A percentile compares a stretch with the other conserved stretches of the same genome.
phyloP scores from a whole-genome alignment of 345 rosid genomes.

The Ceriops tagal region DNA sequence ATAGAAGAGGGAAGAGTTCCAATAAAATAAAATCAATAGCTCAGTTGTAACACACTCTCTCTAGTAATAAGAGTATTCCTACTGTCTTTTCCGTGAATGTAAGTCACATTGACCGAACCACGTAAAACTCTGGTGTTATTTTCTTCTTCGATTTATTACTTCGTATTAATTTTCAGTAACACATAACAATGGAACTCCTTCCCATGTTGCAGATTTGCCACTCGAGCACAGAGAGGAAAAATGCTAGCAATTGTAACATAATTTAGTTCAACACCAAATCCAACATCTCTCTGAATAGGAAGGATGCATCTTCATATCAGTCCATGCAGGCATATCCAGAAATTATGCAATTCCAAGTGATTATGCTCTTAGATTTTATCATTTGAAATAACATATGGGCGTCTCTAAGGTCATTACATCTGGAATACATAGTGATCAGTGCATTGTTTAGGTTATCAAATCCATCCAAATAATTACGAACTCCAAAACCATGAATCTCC shows the following conservation, averaged over 20 bases:
- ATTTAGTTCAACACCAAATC: constrained; percentile 56
- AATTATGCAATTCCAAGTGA: constrained; percentile 76
- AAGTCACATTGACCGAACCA: no score
- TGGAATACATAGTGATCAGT: constrained; percentile 69
- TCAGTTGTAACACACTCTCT: no score
- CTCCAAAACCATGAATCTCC: constrained; percentile 60
- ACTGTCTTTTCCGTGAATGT: no score
- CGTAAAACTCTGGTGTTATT: no score
- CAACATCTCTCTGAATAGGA: constrained; percentile 59
- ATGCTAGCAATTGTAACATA: constrained; percentile 65
- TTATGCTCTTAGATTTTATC: constrained; percentile 39
- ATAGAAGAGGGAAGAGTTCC: no score
- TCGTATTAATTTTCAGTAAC: no score
- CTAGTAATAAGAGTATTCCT: no score
- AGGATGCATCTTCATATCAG: constrained; percentile 58
- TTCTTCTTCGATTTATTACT: no score
- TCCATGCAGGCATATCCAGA: constrained; percentile 55
- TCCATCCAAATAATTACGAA: constrained; percentile 36
- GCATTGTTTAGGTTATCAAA: constrained; percentile 57
- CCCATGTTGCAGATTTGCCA: constrained; percentile 79
- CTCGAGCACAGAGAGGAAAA: constrained; percentile 74
- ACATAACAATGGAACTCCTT: constrained; percentile 80
- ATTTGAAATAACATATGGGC: constrained; percentile 44
- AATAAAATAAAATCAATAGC: no score
- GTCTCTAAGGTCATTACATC: constrained; percentile 48